Conservation (phyloP, 257 asterid genomes). For the Voacanga thouarsii region DNA sequence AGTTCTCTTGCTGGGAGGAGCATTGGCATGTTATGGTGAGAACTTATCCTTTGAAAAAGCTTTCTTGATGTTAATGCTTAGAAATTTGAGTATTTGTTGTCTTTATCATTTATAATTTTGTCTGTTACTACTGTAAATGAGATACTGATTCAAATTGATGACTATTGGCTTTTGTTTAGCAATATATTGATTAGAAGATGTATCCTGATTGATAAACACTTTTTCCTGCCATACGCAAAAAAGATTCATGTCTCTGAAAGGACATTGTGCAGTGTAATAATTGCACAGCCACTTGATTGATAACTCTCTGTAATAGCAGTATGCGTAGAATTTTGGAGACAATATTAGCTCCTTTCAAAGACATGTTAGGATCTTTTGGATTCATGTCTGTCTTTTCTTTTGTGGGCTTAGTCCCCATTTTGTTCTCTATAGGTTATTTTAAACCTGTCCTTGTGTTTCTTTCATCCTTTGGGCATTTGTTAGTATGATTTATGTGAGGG, state of each 20-base stretch:
- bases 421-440: background rate
- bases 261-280: too few species aligned
- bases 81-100: background rate
- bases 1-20: constrained; percentile 72
- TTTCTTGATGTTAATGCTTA: background rate
- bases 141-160: background rate
- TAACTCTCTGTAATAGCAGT: too few species aligned
- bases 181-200: too few species aligned
- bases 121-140: background rate
- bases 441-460: background rate
- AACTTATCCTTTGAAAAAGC: constrained; percentile 1
- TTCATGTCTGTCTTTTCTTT: background rate
- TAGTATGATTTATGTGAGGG: background rate
- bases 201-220: background rate
- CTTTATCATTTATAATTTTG: background rate
- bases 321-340: too few species aligned
- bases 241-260: too few species aligned
- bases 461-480: background rate
- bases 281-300: too few species aligned
- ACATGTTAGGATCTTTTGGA: background rate
- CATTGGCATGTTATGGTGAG: constrained; percentile 95
- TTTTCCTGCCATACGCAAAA: too few species aligned
- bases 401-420: background rate
- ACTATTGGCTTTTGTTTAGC: background rate
- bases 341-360: background rate